Evolutionary conservation across 768 basidiomycete species (phyloP).

Genomic region (Naganishia friedmannii): DNA sequence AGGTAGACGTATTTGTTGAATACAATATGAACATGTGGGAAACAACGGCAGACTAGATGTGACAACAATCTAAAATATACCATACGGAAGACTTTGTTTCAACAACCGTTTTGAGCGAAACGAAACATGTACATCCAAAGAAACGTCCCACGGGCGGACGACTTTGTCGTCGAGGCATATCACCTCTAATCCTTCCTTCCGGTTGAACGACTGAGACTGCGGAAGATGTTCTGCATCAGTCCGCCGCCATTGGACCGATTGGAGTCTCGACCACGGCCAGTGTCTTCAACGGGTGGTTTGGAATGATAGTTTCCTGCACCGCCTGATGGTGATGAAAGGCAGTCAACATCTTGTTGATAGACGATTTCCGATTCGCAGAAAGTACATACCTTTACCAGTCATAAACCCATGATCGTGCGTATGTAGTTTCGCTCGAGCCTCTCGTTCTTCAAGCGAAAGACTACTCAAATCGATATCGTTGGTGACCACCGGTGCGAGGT

Average conservation of each 20-base stretch:
- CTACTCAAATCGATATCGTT: conserved; percentile 33
- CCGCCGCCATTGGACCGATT: conserved; percentile 30
- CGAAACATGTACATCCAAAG: neutral
- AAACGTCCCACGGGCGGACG: no score
- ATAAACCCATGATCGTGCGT: conserved; percentile 32
- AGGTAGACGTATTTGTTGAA: neutral
- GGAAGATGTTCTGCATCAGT: conserved; percentile 42
- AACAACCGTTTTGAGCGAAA: neutral
- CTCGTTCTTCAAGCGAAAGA: conserved; percentile 45
- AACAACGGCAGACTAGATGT: neutral
- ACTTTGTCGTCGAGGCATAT: neutral
- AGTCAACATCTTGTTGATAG: neutral
- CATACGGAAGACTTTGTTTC: neutral
- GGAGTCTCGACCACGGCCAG: conserved; percentile 33
- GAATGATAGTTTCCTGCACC: conserved; percentile 15
- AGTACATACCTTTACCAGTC: conserved; percentile 41
- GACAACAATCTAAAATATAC: neutral
- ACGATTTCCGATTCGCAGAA: neutral
- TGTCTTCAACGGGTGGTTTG: conserved; percentile 30
- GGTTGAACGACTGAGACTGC: conserved; percentile 42
- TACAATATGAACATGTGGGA: neutral
- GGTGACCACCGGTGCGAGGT: conserved; percentile 19
- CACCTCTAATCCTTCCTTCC: conserved; percentile 10
- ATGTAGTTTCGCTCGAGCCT: conserved; percentile 40
- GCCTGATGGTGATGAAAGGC: neutral